Base-by-base conservation (phyloP, 768 basidiomycete genomes). In the Macrolepiota fuliginosa region DNA sequence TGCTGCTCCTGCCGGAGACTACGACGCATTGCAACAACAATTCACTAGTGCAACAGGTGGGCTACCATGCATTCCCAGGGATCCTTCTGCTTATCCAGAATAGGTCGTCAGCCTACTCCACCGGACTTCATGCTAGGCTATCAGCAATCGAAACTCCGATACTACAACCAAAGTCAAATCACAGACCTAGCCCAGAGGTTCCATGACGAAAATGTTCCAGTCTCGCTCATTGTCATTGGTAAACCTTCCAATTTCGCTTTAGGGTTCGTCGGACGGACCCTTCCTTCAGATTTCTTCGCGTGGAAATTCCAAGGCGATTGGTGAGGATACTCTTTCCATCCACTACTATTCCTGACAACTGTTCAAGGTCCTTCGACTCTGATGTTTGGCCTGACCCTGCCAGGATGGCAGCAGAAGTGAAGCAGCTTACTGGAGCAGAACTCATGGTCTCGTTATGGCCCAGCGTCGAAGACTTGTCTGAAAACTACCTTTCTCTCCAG, bases 391-490 rank as follows among this genome's bases (percentile, higher is more conserved):
- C 75, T 2, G 73, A 75, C 58, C 74, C 73, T 51, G 69, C 69
- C 9, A 63, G 39, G 19, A 76, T 76, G 75, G 72, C 73, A 11
- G 67, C 70, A 19, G 62, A 70, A 54, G 75, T 75, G 35, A 76
- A 75, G 55, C 64, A 62, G 4, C 67, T 75, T 35, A 76, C 75
- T 10, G 75, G 75, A 1, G 75, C 75, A 13, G 74, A 76, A 58
- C 70, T 76, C 70, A 76, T 76, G 75, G 75, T 75, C 7, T 76
- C 75, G 7, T 65, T 76, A 36, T 76, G 75, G 75, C 75, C 75
- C 1, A 75, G 74, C 52, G 73, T 76, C 25, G 75, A 76, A 62
- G 75, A 75, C 58, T 58, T 72, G n/a, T 76, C 75, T 3, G 68
- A 64, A 39, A 76, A 76, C 54, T 76, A 76, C 57, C 58, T 72